Evolutionary conservation across 177 flowering plant genomes (phyloP).

Genomic region (Vitis hybrid): DNA sequence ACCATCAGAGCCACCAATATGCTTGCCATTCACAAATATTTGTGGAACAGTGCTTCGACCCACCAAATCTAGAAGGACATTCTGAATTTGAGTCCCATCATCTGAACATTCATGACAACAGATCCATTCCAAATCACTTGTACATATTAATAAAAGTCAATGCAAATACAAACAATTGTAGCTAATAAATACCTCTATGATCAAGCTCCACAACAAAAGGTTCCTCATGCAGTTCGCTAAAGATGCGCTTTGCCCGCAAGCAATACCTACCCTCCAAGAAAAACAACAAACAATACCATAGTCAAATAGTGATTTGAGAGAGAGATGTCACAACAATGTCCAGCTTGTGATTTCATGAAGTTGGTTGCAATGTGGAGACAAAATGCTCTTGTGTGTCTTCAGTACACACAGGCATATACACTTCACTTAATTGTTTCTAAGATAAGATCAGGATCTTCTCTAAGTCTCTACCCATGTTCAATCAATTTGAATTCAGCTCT

Average conservation of each 20-base stretch:
- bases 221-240: conserved; percentile 62
- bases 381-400: no score
- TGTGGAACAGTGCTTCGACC: conserved; percentile 88
- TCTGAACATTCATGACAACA: conserved; percentile 38
- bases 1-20: conserved; percentile 95
- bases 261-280: conserved; percentile 53
- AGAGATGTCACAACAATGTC: background rate
- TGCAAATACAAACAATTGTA: background rate
- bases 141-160: background rate
- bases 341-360: background rate
- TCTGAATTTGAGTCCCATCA: conserved; percentile 78
- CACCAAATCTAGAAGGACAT: conserved; percentile 74
- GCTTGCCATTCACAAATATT: conserved; percentile 90
- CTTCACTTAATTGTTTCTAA: no score
- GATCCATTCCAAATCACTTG: background rate
- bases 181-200: conserved; percentile 62
- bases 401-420: no score
- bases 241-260: conserved; percentile 67
- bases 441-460: no score
- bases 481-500: no score
- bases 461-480: no score
- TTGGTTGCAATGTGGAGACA: background rate
- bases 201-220: conserved; percentile 92
- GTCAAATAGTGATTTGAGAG: background rate
- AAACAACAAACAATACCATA: conserved; percentile 5